Conservation (phyloP, 1,139 yeast species). For the Spathaspora sp. region DNA sequence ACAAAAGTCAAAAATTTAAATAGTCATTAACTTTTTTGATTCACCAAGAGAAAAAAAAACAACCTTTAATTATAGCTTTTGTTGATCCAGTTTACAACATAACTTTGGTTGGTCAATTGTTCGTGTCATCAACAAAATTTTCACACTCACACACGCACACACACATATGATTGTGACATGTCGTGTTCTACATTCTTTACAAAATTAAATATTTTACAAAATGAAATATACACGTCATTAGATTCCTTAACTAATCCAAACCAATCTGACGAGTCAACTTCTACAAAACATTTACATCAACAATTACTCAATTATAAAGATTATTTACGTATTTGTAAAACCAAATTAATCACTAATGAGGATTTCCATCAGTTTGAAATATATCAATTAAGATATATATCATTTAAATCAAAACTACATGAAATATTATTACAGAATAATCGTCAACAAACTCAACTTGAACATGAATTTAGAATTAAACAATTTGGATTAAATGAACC, state of each 20-base stretch:
- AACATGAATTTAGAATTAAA: slow-evolving; percentile 29
- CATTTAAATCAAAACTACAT: slow-evolving; percentile 24
- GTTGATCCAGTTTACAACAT: too few species aligned
- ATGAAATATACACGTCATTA: slow-evolving; percentile 13
- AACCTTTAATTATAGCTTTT: too few species aligned
- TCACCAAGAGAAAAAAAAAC: too few species aligned
- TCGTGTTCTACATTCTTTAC: slow-evolving; percentile 3
- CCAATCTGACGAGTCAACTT: slow-evolving; percentile 2
- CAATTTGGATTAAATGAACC: slow-evolving; percentile 15
- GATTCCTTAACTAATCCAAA: slow-evolving; percentile 8
- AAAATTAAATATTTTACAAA: slow-evolving; percentile 18
- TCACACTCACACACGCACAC: too few species aligned
- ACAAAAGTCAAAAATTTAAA: slow-evolving; percentile 17
- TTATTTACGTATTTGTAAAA: slow-evolving; percentile 19
- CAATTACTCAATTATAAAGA: slow-evolving; percentile 19
- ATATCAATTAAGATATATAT: slow-evolving; percentile 23
- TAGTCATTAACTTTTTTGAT: not conserved
- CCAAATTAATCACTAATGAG: slow-evolving; percentile 10
- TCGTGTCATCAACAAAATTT: too few species aligned
- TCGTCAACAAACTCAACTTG: slow-evolving; percentile 22
- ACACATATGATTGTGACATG: not conserved
- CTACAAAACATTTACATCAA: slow-evolving; percentile 7
- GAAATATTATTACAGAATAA: slow-evolving; percentile 27
- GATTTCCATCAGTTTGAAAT: slow-evolving; percentile 10
- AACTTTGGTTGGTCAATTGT: too few species aligned